Percentiles rank a stretch among this genome's conserved stretches.
Evolutionary conservation across 768 basidiomycete species (phyloP).

Genomic region (Amanita pseudoporphyria): DNA sequence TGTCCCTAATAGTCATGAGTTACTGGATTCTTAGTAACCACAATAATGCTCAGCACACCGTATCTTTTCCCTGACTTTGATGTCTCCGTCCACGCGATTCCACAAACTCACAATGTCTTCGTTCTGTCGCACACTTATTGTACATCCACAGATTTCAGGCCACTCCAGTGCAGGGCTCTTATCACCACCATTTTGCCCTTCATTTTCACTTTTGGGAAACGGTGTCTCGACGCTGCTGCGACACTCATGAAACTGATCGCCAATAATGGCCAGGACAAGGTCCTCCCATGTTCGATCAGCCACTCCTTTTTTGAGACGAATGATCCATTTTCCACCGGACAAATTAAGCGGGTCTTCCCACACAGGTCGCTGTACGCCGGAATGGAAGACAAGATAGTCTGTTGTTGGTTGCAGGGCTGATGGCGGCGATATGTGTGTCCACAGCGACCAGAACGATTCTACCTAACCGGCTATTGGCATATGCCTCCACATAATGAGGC

Average conservation of each 20-base stretch:
- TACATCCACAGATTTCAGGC: constrained; percentile 91
- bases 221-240: constrained; percentile 21
- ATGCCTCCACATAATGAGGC: not conserved
- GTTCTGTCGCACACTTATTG: constrained; percentile 84
- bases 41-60: constrained; percentile 40
- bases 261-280: constrained; percentile 76
- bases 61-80: constrained; percentile 70
- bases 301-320: constrained; percentile 85
- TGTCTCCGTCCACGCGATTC: constrained; percentile 78
- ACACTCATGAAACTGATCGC: constrained; percentile 81
- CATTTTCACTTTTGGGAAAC: constrained; percentile 20
- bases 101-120: constrained; percentile 94
- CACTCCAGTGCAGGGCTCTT: constrained; percentile 32
- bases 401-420: constrained; percentile 81
- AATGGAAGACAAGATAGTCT: constrained; percentile 89
- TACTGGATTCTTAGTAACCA: not conserved
- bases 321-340: constrained; percentile 90
- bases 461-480: constrained; percentile 35
- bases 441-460: constrained; percentile 93
- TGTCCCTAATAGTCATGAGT: constrained; percentile 45
- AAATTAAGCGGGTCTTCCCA: constrained; percentile 95
- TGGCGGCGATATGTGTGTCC: constrained; percentile 85
- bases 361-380: constrained; percentile 76
- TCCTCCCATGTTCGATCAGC: constrained; percentile 91
- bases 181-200: constrained; percentile 27